A percentile compares a stretch with the other conserved stretches of the same genome.
phyloP scores from a whole-genome alignment of 116 monocot species.

The Zostera marina region DNA sequence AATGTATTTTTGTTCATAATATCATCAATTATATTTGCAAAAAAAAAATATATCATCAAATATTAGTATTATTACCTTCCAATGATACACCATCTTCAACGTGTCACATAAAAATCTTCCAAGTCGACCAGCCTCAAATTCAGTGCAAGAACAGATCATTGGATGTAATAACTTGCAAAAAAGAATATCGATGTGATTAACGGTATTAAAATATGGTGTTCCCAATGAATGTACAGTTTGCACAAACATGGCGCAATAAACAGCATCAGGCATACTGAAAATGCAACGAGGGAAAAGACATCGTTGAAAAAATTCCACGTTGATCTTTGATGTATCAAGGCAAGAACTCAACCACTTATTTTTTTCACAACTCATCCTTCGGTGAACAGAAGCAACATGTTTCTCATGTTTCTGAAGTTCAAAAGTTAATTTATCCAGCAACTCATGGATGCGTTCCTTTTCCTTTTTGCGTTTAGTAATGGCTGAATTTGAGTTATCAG shows the following conservation, averaged over 20 bases:
- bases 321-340: constrained; percentile 70
- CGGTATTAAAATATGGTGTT: constrained; percentile 90
- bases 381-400: constrained; percentile 70
- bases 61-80: constrained; percentile 48
- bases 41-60: background rate
- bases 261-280: constrained; percentile 86
- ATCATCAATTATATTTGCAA: background rate
- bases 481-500: constrained; percentile 85
- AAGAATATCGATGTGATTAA: constrained; percentile 81
- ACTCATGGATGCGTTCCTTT: constrained; percentile 85
- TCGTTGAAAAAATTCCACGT: constrained; percentile 91
- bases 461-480: constrained; percentile 95
- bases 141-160: constrained; percentile 97
- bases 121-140: constrained; percentile 89
- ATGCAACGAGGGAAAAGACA: constrained; percentile 88
- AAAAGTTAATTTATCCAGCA: constrained; percentile 56
- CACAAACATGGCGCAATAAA: constrained; percentile 86
- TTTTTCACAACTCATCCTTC: constrained; percentile 61
- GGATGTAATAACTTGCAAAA: constrained; percentile 85
- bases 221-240: constrained; percentile 83
- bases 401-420: constrained; percentile 83
- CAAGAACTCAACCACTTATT: constrained; percentile 81
- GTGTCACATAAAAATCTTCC: constrained; percentile 88
- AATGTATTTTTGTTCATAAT: too few species aligned
- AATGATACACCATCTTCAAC: constrained; percentile 85